Base-by-base conservation (phyloP, 306 rosid genomes). In the Dryas octopetala region DNA sequence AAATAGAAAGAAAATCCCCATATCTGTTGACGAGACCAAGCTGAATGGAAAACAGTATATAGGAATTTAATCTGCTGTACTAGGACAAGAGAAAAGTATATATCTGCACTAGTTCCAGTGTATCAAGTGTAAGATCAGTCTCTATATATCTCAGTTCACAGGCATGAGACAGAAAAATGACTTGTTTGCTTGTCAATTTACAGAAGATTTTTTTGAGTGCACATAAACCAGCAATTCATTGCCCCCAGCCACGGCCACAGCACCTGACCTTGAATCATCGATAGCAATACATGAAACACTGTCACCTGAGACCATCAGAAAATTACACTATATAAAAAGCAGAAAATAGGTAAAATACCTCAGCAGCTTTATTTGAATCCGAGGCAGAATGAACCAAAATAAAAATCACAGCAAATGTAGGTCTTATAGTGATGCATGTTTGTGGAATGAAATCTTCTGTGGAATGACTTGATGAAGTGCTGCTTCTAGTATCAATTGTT, bases 221-320 rank as follows among this genome's bases (percentile, higher is more conserved):
- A 82, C 81, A 84, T 81, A 91, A 71, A 91, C 85, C 78, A 89
- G 73, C 82, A 89, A 65, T 26, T 85, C 75, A 32, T 81, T 78
- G 49, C 66, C 82, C 52, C 83, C 71, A 9, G 92, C 92, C 26
- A 90, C 84, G 57, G 93, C 97, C 47, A 90, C 79, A 10, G 84
- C 89, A 57, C 93, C 87, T 53, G 69, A 76, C 74, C 75, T 74
- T 5, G 81, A 85, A 81, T 76, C 84, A 77, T 92, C 97, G 2
- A 89, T 88, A 50, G 92, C 89, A 78, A 88, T 84, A 78, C 92
- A 88, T 9, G 91, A 76, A 46, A 80, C 86, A 70, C 70, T 64
- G 82, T 83, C 86, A 78, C 82, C 97, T 92, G 71, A 55, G 8
- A 49, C 74, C 67, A 74, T 19, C 61, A 62, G 60, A 32, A 50